A percentile compares a stretch with the other conserved stretches of the same genome.
Evolutionary conservation across 352 stramenopile species (phyloP).

Genomic region (Globisporangium viniferum): DNA sequence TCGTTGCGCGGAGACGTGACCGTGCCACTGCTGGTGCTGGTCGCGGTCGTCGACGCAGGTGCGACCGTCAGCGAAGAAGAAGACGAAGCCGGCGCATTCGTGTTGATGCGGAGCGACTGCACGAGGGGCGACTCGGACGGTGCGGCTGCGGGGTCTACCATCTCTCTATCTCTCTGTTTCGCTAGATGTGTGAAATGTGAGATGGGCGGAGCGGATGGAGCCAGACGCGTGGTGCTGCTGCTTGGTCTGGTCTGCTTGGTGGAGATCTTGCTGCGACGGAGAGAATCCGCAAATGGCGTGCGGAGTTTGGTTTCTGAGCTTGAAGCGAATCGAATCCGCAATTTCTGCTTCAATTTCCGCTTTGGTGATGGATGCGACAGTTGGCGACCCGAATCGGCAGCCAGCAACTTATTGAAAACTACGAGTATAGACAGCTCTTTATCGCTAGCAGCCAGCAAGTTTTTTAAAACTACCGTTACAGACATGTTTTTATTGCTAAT

Average conservation of each 20-base stretch:
- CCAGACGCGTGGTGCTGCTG: not conserved
- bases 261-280: not conserved
- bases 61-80: conserved; percentile 2
- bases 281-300: conserved; percentile 5
- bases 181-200: not conserved
- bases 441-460: not conserved
- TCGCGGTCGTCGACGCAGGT: not conserved
- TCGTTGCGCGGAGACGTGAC: conserved; percentile 63
- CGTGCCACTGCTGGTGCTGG: conserved; percentile 1
- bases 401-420: not conserved
- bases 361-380: conserved; percentile 5
- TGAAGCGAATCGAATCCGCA: conserved; percentile 2
- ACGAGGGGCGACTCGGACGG: not conserved
- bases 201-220: not conserved
- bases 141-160: not conserved
- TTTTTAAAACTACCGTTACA: not conserved
- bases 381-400: not conserved
- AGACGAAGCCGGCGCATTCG: not conserved
- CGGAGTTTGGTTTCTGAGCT: not conserved
- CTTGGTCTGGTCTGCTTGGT: not conserved
- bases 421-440: no score
- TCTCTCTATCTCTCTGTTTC: not conserved
- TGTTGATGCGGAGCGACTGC: conserved; percentile 16
- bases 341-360: conserved; percentile 5
- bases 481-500: not conserved